Percentiles rank a stretch among this genome's conserved stretches.
Conservation (phyloP, 2,329 filamentous ascomycete genomes). For the Apiospora arundinis region DNA sequence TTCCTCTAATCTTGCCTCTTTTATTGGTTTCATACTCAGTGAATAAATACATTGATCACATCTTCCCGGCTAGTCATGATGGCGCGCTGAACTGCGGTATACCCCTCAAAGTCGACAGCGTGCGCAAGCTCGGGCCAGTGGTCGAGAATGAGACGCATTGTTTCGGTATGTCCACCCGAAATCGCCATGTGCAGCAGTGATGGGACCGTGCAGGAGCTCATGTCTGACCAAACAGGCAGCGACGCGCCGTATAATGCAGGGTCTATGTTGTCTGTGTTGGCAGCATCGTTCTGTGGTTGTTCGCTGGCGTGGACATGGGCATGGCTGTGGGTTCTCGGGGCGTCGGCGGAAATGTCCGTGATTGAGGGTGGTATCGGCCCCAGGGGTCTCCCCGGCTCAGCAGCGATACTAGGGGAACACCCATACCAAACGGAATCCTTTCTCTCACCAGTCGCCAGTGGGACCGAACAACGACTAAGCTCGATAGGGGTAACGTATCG, state of each 20-base stretch:
- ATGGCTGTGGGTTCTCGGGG: neutral
- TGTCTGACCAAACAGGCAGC: neutral
- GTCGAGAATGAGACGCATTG: neutral
- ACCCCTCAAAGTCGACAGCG: neutral
- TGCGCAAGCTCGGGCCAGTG: neutral
- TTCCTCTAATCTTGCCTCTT: neutral
- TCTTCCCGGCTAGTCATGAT: neutral
- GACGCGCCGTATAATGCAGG: neutral
- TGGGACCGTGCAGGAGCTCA: neutral
- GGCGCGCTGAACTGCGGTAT: neutral
- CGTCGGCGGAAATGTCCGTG: neutral
- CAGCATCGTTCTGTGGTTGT: neutral
- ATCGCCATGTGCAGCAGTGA: slow-evolving; percentile 2
- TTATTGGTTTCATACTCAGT: neutral
- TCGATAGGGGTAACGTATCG: neutral
- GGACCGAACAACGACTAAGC: neutral
- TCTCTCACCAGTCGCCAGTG: neutral
- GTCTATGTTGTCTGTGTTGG: neutral
- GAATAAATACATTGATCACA: neutral
- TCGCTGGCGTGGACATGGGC: neutral
- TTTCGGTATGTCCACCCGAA: neutral
- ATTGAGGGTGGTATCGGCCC: neutral
- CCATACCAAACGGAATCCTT: neutral
- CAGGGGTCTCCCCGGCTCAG: neutral
- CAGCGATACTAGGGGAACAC: neutral